Evolutionary conservation across 257 asterid species (phyloP), one percentile per base, ranked within the genome.

Genomic region (Solanum ossicruentum): DNA sequence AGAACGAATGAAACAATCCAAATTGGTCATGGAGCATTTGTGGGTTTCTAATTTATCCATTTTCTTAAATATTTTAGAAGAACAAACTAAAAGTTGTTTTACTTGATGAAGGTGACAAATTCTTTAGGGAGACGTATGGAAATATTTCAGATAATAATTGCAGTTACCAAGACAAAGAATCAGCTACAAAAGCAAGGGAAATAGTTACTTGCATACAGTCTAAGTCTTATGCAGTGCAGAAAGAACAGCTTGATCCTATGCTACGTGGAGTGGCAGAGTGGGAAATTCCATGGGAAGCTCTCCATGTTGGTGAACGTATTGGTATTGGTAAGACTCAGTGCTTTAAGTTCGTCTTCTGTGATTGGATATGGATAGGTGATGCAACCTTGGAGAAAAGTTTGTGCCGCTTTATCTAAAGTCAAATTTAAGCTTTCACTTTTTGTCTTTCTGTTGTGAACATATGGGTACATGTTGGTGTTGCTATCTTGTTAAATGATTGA

Each of bases 251-350:
- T 71, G 92, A 93, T 78, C 92, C 93, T 4, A 65, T 92, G 88
- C 89, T 97, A 84, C 90, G 86, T 91, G 96, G 93, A 55, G 98
- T 94, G 87, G 98, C 97, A 20, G 98, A 88, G 39, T 88, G 91
- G 91, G 93, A 95, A 88, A 95, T 95, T 84, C 94, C 92, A 49
- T 97, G 99, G 99, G 98, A 97, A 87, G 95, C 95, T 91, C 99
- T 97, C 87, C 96, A 93, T 90, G 94, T 97, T 86, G 99, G 98
- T 58, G 98, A 97, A 85, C 95, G 99, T 70, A 93, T 97, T 86
- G 99, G 99, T 86, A 97, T 97, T 85, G 99, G 99, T 97, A 92
- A 89, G 85, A 83, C 45, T 70, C 16, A 11, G 79, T 54, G 13
- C 69, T 36, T 83, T 52, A 13, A 73, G 43, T 61, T 82, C 45